Conservation (phyloP, 2,329 filamentous ascomycete genomes). For the Aspergillus fumigatiaffinis region DNA sequence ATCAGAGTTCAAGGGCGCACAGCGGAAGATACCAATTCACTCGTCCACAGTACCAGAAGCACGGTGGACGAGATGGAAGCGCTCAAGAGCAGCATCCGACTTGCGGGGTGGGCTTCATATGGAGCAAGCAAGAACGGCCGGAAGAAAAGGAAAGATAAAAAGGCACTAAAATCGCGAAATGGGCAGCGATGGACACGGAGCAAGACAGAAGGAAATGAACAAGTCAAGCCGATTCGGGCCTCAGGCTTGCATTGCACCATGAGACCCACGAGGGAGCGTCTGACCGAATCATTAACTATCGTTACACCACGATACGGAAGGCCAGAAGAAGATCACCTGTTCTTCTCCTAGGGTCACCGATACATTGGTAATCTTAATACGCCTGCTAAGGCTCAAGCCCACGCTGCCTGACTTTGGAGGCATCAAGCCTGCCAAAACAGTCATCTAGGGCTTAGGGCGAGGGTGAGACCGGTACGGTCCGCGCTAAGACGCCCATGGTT, state of each 20-base stretch:
- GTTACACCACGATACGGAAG: neutral
- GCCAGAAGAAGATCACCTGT: neutral
- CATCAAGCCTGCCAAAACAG: neutral
- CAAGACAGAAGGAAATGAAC: neutral
- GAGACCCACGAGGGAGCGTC: neutral
- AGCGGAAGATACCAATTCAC: conserved; percentile 16
- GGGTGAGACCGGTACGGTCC: conserved; percentile 2
- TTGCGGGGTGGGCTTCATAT: conserved; percentile 10
- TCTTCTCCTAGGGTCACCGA: neutral
- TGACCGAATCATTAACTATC: neutral
- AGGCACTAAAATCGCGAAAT: neutral
- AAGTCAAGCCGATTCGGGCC: neutral
- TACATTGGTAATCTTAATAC: neutral
- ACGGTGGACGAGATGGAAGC: conserved; percentile 28
- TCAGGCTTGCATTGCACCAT: neutral
- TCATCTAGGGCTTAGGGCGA: conserved; percentile 25
- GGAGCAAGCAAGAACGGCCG: neutral
- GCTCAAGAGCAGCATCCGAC: conserved; percentile 30
- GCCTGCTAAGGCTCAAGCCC: neutral
- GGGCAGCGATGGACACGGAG: neutral
- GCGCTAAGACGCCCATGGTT: conserved; percentile 9
- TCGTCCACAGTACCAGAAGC: conserved; percentile 30
- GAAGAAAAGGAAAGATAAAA: conserved; percentile 9
- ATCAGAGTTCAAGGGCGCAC: conserved; percentile 4
- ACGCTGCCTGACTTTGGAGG: neutral